Percentiles rank a stretch among this genome's conserved stretches.
Conservation (phyloP, 495 filamentous ascomycete genomes). For the Tuber melanosporum region DNA sequence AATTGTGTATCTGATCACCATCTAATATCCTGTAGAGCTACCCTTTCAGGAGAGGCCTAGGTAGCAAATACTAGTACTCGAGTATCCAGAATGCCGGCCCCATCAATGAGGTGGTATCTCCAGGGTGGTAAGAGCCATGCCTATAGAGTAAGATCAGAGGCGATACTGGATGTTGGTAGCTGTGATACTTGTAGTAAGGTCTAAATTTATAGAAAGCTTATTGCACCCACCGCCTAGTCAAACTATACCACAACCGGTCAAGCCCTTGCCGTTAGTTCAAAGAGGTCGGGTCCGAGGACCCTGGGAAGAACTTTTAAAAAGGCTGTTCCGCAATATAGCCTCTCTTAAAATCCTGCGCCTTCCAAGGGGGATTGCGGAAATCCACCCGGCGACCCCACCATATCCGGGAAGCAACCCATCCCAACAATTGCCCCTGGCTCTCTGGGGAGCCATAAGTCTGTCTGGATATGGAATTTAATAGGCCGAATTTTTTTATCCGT, state of each 20-base stretch:
- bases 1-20: not conserved
- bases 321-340: not conserved
- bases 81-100: not conserved
- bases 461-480: not conserved
- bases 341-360: not conserved
- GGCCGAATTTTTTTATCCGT: not conserved
- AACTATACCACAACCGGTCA: not conserved
- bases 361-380: not conserved
- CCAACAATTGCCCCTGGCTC: not conserved
- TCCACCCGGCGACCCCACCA: not conserved
- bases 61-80: not conserved
- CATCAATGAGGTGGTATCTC: not conserved
- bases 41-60: not conserved
- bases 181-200: not conserved
- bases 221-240: not conserved
- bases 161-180: not conserved
- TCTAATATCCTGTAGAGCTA: not conserved
- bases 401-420: not conserved
- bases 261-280: not conserved
- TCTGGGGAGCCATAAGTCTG: not conserved
- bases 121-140: not conserved
- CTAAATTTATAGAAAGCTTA: not conserved
- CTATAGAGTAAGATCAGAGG: not conserved
- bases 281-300: not conserved
- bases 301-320: not conserved